phyloP scores from a whole-genome alignment of 163 green algal genomes.

The Coccomyxa subellipsoidea region DNA sequence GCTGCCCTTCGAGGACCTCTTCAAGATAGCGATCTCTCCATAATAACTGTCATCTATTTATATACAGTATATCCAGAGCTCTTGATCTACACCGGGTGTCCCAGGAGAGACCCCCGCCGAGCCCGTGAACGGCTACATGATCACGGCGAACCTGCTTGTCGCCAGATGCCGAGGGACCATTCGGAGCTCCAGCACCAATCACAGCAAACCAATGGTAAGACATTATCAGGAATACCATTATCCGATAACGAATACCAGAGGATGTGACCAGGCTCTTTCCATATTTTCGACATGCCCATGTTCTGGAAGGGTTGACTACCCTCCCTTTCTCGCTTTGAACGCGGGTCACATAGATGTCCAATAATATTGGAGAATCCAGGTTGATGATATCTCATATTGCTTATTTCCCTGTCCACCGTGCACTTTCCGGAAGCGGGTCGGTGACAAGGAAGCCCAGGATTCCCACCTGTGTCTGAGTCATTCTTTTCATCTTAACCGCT shows the following conservation, averaged over 20 bases:
- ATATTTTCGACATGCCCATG: background rate
- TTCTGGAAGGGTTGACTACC: background rate
- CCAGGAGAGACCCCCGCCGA: background rate
- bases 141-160: background rate
- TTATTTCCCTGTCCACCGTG: background rate
- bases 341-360: background rate
- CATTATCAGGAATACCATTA: background rate
- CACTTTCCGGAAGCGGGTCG: background rate
- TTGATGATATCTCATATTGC: background rate
- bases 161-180: background rate
- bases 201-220: background rate
- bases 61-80: background rate
- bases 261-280: too few species aligned
- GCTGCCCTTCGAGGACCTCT: background rate
- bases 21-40: background rate
- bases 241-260: too few species aligned
- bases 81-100: background rate
- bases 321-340: background rate
- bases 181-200: background rate
- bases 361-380: background rate
- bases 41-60: background rate
- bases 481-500: background rate
- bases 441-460: background rate
- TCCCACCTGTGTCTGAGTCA: background rate
- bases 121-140: background rate